A percentile compares a stretch with the other conserved stretches of the same genome.
Conservation (phyloP, 1,284 basidiomycete genomes). For the Trichosporon faecale region DNA sequence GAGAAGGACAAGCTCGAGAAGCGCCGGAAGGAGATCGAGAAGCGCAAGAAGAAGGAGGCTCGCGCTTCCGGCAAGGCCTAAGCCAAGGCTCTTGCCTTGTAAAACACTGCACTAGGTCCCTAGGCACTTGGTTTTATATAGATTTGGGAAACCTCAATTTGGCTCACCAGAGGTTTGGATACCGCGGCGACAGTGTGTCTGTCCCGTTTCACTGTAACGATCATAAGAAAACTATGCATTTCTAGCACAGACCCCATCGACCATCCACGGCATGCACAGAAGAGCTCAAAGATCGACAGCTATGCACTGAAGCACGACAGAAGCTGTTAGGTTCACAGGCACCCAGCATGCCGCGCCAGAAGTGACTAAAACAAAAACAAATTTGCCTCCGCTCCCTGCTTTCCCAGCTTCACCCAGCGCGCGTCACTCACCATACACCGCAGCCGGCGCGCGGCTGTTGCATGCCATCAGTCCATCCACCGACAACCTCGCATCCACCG, state of each 20-base stretch:
- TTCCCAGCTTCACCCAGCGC: background rate
- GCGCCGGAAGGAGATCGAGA: conserved; percentile 61
- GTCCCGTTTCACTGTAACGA: conserved; percentile 8
- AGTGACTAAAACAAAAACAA: conserved; percentile 1
- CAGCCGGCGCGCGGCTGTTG: background rate
- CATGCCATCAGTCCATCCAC: conserved; percentile 7
- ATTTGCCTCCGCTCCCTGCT: conserved; percentile 9
- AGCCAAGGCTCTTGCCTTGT: background rate
- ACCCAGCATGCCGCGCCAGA: background rate
- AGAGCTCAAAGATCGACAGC: no score
- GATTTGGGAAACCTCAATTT: conserved; percentile 3
- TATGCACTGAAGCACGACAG: background rate
- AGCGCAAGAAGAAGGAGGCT: conserved; percentile 58
- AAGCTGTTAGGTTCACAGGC: background rate
- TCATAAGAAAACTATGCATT: conserved; percentile 11
- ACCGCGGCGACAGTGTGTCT: conserved; percentile 4
- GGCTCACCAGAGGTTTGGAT: conserved; percentile 9
- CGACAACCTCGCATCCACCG: conserved; percentile 7
- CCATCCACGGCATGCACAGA: background rate
- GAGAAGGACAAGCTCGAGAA: conserved; percentile 66
- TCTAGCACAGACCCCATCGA: background rate
- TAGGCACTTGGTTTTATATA: conserved; percentile 8
- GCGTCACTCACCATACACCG: background rate
- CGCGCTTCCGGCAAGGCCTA: conserved; percentile 15
- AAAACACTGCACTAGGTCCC: conserved; percentile 4